Evolutionary conservation across 352 stramenopile species (phyloP).

Genomic region (Phytophthora citrophthora): DNA sequence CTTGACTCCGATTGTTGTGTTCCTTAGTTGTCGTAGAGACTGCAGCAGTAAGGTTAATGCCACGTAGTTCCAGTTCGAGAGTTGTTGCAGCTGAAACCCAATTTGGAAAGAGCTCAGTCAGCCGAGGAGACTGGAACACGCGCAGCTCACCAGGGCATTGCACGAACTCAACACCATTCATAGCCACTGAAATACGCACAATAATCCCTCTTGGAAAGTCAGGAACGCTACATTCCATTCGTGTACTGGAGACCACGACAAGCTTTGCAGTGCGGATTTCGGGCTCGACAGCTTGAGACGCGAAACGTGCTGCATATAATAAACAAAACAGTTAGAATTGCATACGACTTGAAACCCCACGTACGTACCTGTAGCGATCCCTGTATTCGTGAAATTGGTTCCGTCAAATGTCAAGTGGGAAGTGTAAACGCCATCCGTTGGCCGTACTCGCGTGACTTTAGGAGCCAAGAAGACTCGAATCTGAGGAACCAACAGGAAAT

Average conservation of each 20-base stretch:
- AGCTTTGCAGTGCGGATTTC: conserved; percentile 47
- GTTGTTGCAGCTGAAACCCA: conserved; percentile 55
- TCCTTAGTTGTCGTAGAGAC: conserved; percentile 1
- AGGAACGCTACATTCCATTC: conserved; percentile 63
- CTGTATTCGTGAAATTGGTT: conserved; percentile 59
- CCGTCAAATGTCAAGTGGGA: conserved; percentile 62
- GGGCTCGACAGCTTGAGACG: conserved; percentile 32
- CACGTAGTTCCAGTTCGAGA: conserved; percentile 46
- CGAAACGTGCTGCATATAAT: conserved; percentile 45
- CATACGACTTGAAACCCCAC: background rate
- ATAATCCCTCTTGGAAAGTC: conserved; percentile 63
- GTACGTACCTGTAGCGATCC: conserved; percentile 51
- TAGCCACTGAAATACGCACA: conserved; percentile 55
- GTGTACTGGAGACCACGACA: conserved; percentile 45
- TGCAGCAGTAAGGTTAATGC: conserved; percentile 62
- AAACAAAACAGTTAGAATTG: conserved; percentile 7
- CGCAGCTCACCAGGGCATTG: conserved; percentile 50
- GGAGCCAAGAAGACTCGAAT: conserved; percentile 58
- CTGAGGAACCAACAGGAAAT: conserved; percentile 36
- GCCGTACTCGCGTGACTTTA: conserved; percentile 46
- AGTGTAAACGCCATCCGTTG: conserved; percentile 69
- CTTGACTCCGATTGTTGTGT: conserved; percentile 15
- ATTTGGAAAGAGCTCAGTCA: conserved; percentile 56
- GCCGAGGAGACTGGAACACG: conserved; percentile 65
- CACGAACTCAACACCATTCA: conserved; percentile 78